Conservation (phyloP, 306 rosid species). For the Carpinus fangiana region DNA sequence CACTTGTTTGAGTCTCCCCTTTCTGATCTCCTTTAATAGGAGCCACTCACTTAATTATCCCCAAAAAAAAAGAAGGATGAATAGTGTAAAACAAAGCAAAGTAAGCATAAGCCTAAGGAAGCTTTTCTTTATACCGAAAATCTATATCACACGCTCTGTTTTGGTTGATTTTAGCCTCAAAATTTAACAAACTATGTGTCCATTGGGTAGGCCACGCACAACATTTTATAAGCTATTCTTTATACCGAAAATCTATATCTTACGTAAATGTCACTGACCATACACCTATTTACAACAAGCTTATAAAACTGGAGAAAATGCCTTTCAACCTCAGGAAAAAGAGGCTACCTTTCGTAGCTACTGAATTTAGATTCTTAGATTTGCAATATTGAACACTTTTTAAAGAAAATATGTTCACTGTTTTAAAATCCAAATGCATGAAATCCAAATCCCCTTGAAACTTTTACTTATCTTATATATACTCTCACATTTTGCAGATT, state of each 20-base stretch:
- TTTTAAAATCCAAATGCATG: no score
- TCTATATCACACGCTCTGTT: no score
- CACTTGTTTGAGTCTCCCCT: no score
- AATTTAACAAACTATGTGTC: not conserved
- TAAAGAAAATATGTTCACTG: not conserved
- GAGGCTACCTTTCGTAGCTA: not conserved
- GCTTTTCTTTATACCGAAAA: not conserved
- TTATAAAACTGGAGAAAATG: no score
- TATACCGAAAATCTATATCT: no score
- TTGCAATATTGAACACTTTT: not conserved
- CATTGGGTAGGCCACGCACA: not conserved
- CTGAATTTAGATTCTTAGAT: not conserved
- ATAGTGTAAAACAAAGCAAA: not conserved
- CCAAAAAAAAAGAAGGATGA: not conserved
- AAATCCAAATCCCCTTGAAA: not conserved
- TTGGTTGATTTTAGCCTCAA: not conserved
- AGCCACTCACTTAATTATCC: not conserved
- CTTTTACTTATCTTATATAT: not conserved
- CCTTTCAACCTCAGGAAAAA: no score
- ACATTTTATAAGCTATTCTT: no score
- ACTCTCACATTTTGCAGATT: not conserved
- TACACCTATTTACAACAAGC: no score
- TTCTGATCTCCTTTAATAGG: no score
- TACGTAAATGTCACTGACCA: no score
- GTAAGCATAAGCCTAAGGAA: not conserved